phyloP scores from a whole-genome alignment of 768 basidiomycete species.

The Mycena floridula region DNA sequence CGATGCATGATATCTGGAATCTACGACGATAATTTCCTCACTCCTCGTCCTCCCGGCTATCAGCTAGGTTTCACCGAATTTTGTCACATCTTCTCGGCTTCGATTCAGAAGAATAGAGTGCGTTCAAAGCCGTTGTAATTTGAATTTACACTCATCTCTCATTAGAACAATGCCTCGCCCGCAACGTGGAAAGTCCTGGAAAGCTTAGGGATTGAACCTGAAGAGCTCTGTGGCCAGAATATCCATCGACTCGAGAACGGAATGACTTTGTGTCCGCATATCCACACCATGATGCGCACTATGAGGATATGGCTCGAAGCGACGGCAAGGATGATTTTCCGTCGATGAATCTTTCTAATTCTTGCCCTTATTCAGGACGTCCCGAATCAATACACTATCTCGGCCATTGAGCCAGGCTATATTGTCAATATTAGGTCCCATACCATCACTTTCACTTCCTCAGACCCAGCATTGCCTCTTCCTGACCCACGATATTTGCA shows the following conservation, averaged over 20 bases:
- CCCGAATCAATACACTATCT: constrained; percentile 15
- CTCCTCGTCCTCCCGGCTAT: background rate
- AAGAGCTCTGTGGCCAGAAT: constrained; percentile 21
- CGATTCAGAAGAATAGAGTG: constrained; percentile 10
- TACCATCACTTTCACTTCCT: background rate
- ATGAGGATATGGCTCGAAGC: constrained; percentile 24
- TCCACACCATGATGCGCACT: constrained; percentile 20
- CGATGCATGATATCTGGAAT: constrained; percentile 25
- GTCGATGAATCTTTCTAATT: background rate
- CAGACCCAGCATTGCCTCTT: constrained; percentile 5
- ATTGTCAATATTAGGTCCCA: too few relatives aligned
- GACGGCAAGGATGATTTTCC: constrained; percentile 15
- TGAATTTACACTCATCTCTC: constrained; percentile 17
- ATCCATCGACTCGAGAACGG: constrained; percentile 25
- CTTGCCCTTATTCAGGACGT: constrained; percentile 6
- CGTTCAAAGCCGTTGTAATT: background rate
- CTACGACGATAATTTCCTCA: constrained; percentile 11
- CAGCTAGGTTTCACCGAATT: constrained; percentile 9
- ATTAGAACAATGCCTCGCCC: constrained; percentile 17
- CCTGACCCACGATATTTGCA: constrained; percentile 6
- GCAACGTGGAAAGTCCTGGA: constrained; percentile 21
- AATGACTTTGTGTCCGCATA: constrained; percentile 18
- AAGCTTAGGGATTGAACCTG: constrained; percentile 11
- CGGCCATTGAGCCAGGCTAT: too few relatives aligned
- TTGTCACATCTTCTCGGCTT: constrained; percentile 24